phyloP scores from a whole-genome alignment of 1,284 basidiomycete species.

The Coniferiporia sulphurascens region DNA sequence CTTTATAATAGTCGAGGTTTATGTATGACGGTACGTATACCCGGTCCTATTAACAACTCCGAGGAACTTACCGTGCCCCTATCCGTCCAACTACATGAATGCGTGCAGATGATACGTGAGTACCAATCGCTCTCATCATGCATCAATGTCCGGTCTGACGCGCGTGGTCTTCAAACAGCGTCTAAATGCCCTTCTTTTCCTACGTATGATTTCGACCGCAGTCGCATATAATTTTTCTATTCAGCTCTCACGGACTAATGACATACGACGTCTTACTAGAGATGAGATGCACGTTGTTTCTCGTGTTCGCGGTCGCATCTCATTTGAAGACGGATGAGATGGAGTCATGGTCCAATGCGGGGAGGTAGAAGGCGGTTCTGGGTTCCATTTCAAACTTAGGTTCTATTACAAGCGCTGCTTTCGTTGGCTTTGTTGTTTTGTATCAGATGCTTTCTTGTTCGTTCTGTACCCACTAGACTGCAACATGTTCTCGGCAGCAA shows the following conservation, averaged over 20 bases:
- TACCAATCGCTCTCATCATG: not conserved
- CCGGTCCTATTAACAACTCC: not conserved
- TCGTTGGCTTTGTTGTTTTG: no score
- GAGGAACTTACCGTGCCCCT: not conserved
- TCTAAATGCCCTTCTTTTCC: not conserved
- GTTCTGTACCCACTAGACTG: no score
- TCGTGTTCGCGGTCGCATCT: no score
- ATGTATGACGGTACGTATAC: slow-evolving; percentile 61
- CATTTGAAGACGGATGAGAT: no score
- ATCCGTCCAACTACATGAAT: not conserved
- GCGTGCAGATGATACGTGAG: slow-evolving; percentile 23
- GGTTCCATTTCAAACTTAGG: no score
- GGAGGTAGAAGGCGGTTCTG: no score
- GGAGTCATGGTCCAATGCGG: no score
- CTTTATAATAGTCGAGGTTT: slow-evolving; percentile 54
- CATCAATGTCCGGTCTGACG: not conserved
- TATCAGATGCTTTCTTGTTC: no score
- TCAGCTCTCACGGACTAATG: not conserved
- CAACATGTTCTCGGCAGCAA: no score
- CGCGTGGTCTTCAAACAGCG: not conserved
- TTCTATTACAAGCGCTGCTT: no score
- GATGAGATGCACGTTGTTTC: no score
- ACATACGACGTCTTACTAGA: no score
- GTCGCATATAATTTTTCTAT: not conserved
- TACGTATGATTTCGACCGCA: not conserved